These are phyloP conservation scores for Wallacemonas sp. DNA, from an alignment of 208 protist genomes.

Conservation along the genomic window DNA sequence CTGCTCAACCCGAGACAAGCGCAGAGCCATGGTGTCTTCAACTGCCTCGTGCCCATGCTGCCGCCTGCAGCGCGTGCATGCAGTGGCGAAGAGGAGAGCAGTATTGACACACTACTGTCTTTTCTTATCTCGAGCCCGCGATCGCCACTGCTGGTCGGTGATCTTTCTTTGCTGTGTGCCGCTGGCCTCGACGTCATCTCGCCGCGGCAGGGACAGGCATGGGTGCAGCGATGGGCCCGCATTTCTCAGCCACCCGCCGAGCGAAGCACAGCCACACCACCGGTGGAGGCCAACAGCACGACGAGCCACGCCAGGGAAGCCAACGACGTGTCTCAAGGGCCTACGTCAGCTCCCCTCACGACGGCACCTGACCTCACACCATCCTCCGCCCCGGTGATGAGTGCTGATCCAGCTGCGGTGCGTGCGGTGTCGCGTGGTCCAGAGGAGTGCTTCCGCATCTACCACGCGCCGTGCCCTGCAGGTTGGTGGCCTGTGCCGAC, in stretches of 20 bases:
- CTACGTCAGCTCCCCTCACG: too few species aligned
- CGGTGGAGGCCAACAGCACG: background rate
- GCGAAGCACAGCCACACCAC: too few species aligned
- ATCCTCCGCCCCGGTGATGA: background rate
- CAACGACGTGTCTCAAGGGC: too few species aligned
- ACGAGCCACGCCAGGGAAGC: too few species aligned
- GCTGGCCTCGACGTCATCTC: background rate
- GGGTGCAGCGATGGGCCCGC: conserved; percentile 5
- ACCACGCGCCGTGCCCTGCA: background rate
- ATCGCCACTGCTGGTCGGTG: background rate
- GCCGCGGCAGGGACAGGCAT: background rate
- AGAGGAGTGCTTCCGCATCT: background rate
- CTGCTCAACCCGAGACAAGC: background rate
- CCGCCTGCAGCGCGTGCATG: background rate
- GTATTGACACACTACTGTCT: background rate
- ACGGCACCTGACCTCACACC: background rate
- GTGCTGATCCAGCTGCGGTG: background rate
- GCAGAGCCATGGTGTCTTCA: background rate
- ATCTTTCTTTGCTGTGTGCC: background rate
- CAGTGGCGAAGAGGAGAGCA: conserved; percentile 1
- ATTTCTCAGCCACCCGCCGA: too few species aligned
- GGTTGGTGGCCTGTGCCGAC: conserved; percentile 10
- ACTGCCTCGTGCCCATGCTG: background rate
- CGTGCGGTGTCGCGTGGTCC: background rate
- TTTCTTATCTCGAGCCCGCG: background rate